Evolutionary conservation across 495 filamentous ascomycete genomes (phyloP), one percentile per base, ranked within the genome.

Genomic region (Aspergillus coremiiformis): DNA sequence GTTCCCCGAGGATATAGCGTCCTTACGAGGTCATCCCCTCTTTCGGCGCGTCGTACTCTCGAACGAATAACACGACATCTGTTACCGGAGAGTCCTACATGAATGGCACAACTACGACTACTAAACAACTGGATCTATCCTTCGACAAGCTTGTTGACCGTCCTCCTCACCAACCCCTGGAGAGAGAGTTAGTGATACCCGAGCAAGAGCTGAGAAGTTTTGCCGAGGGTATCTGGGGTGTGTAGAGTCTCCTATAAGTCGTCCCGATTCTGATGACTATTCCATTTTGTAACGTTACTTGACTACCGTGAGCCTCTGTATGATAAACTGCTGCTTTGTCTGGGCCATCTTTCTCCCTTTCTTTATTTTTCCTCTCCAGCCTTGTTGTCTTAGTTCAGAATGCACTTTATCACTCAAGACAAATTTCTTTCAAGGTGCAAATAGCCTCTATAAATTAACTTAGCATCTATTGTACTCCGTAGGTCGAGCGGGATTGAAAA

Each of bases 91-190:
- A 44, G 42, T 44, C 42, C 5, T 14, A 15, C 22, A 24, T 44
- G 42, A 44, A 44, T 44, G 42, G 42, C 42, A 44, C 22, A 44
- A 44, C 19, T 44, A 44, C 20, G 42, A 44, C 42, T 44, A 44
- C 42, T 44, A 35, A 20, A 46, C 54, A 61, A 10, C 49, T 61
- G 15, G 46, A 53, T 51, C 54, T 61, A 55, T 41, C 58, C 39
- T 61, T 57, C 33, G 39, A 51, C 35, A 61, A 61, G 33, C 14
- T 57, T 55, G 52, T 57, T 54, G 33, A 14, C 51, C 58, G 51
- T 53, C 54, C 54, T 44, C 51, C 51, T 55, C 47, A 48, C 10
- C 51, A 55, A 12, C 54, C 47, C 20, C 42, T 52, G 15, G 58
- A 60, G 47, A 54, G 37, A 54, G 51, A 56, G 37, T 45, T 60